Percentiles rank a stretch among this genome's conserved stretches.
These are phyloP conservation scores for Miscanthus lutarioriparius DNA, from an alignment of 176 grass and related monocot species.

Conservation along the genomic window DNA sequence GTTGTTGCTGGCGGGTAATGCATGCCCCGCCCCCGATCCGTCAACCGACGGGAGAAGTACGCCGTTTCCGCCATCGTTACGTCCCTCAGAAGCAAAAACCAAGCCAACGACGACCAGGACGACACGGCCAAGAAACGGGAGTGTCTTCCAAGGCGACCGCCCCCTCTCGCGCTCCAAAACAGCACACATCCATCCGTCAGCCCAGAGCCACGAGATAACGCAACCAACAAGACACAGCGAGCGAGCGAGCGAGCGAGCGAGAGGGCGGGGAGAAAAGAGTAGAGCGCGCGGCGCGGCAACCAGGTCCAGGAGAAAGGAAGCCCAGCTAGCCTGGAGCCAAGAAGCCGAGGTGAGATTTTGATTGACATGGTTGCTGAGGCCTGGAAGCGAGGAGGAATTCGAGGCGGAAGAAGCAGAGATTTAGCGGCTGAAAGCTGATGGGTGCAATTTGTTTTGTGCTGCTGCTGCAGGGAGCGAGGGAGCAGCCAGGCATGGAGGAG, in stretches of 20 bases:
- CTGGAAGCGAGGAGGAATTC: too few species aligned
- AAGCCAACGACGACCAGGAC: background rate
- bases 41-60: background rate
- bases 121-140: constrained; percentile 40
- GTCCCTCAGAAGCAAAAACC: background rate
- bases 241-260: background rate
- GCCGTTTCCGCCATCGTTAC: constrained; percentile 18
- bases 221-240: background rate
- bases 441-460: background rate
- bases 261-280: background rate
- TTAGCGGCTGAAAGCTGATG: constrained; percentile 14
- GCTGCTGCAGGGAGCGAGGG: constrained; percentile 11
- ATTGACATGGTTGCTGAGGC: background rate
- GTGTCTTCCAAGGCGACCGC: constrained; percentile 40
- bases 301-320: background rate
- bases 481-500: constrained; percentile 48
- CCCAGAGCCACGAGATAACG: constrained; percentile 48
- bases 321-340: background rate
- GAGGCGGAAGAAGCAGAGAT: background rate
- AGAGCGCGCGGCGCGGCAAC: background rate
- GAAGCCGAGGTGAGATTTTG: constrained; percentile 23
- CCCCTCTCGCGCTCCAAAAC: background rate
- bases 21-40: background rate
- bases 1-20: too few species aligned
- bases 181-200: background rate